phyloP scores from a whole-genome alignment of 495 filamentous ascomycete genomes.

The Emericellopsis terricola region DNA sequence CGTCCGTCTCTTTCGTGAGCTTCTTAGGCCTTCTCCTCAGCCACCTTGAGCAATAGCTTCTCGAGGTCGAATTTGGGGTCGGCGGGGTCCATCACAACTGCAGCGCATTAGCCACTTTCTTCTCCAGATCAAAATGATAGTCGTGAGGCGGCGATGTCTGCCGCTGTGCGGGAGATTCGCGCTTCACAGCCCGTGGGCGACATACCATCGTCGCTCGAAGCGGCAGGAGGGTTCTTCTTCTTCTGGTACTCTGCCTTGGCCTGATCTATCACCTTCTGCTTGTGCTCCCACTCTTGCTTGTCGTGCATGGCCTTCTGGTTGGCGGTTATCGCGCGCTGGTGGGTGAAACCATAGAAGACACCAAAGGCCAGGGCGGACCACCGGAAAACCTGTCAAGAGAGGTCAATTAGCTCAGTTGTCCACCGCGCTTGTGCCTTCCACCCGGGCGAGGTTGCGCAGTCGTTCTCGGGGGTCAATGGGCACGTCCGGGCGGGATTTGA shows the following conservation, averaged over 20 bases:
- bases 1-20: slow-evolving; percentile 5
- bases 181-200: slow-evolving; percentile 10
- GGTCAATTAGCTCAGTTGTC: slow-evolving; percentile 8
- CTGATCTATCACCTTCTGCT: slow-evolving; percentile 71
- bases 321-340: slow-evolving; percentile 60
- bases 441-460: too few species aligned
- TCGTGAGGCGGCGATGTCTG: too few species aligned
- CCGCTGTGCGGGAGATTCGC: neutral
- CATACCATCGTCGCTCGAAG: slow-evolving; percentile 42
- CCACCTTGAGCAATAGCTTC: slow-evolving; percentile 52
- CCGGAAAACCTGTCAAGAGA: slow-evolving; percentile 60
- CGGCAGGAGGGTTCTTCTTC: slow-evolving; percentile 42
- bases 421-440: too few species aligned
- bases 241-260: slow-evolving; percentile 81
- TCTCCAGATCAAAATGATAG: too few species aligned
- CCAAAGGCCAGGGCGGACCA: slow-evolving; percentile 79
- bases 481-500: slow-evolving; percentile 2
- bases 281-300: slow-evolving; percentile 68
- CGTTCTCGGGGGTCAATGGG: too few species aligned
- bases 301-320: slow-evolving; percentile 43
- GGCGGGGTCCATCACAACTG: slow-evolving; percentile 43
- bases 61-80: slow-evolving; percentile 84
- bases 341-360: slow-evolving; percentile 80
- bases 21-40: slow-evolving; percentile 24
- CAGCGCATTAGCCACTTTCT: too few species aligned